phyloP scores from a whole-genome alignment of 345 rosid genomes.

The Mallotus nudiflorus region DNA sequence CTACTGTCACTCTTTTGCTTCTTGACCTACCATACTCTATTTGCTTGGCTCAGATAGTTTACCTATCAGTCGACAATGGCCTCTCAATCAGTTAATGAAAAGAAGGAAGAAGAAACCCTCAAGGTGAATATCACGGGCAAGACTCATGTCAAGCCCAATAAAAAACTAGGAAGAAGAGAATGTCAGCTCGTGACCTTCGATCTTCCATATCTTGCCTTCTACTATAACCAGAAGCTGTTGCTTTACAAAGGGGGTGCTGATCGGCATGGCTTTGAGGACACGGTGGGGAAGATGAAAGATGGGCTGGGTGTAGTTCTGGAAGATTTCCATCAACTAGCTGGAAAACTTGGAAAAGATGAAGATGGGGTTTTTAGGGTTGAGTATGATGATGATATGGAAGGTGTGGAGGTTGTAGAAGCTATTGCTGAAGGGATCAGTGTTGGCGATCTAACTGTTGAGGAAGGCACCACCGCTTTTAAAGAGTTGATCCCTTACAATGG shows the following conservation, averaged over 20 bases:
- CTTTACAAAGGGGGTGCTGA: conserved; percentile 47
- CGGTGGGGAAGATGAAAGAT: conserved; percentile 73
- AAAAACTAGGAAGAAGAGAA: conserved; percentile 58
- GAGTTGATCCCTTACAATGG: conserved; percentile 70
- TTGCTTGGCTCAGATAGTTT: too few species aligned
- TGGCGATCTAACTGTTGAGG: conserved; percentile 66
- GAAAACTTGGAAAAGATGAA: conserved; percentile 77
- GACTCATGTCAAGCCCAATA: conserved; percentile 63
- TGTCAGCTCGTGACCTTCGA: conserved; percentile 80
- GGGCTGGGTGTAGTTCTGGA: conserved; percentile 63
- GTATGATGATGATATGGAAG: conserved; percentile 69
- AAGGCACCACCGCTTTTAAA: conserved; percentile 51
- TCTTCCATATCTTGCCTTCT: conserved; percentile 81
- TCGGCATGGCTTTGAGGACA: conserved; percentile 32
- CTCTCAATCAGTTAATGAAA: neutral
- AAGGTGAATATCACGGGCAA: conserved; percentile 46
- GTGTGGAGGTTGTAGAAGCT: conserved; percentile 77
- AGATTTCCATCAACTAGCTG: conserved; percentile 81
- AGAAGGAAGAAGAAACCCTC: conserved; percentile 18
- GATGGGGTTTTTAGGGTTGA: conserved; percentile 77
- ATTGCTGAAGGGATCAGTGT: conserved; percentile 53
- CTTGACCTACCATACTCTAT: neutral
- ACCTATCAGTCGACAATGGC: conserved; percentile 23
- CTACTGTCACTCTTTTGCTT: neutral
- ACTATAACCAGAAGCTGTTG: conserved; percentile 89